Evolutionary conservation across 140 eudicot genomes (phyloP).

Genomic region (Oenanthe javanica): DNA sequence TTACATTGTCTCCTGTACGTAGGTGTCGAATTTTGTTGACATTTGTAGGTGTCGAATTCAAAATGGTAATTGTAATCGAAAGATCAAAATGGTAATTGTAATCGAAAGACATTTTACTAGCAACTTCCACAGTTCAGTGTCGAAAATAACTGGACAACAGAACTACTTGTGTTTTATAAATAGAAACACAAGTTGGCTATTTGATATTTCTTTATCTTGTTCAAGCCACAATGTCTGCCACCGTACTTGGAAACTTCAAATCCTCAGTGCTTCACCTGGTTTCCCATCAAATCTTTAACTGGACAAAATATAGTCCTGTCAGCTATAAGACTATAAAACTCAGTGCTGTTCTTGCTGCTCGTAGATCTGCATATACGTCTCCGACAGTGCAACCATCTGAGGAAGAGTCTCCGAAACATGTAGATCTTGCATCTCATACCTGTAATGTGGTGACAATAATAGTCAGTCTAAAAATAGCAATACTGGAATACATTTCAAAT

Average conservation of each 20-base stretch:
- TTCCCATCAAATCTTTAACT: too few relatives aligned
- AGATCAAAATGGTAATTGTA: neutral
- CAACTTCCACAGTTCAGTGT: neutral
- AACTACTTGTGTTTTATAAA: neutral
- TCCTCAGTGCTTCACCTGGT: too few relatives aligned
- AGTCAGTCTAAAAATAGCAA: neutral
- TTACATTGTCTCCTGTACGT: too few relatives aligned
- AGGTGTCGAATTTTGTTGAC: too few relatives aligned
- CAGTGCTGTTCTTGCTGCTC: slow-evolving; percentile 54
- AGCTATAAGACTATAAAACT: neutral
- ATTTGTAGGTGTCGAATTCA: too few relatives aligned
- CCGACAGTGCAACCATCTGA: slow-evolving; percentile 97
- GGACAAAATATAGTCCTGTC: neutral
- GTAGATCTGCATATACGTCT: slow-evolving; percentile 91
- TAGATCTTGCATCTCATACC: slow-evolving; percentile 10
- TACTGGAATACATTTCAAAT: neutral
- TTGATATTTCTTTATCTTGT: too few relatives aligned
- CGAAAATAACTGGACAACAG: too few relatives aligned
- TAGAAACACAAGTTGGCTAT: neutral
- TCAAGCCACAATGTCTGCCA: too few relatives aligned
- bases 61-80: neutral
- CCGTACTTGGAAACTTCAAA: too few relatives aligned
- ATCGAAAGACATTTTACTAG: neutral
- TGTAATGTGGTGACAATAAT: neutral
- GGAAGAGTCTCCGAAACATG: slow-evolving; percentile 72